phyloP scores from a whole-genome alignment of 192 early-diverging fungal genomes.

The Podila verticillata region DNA sequence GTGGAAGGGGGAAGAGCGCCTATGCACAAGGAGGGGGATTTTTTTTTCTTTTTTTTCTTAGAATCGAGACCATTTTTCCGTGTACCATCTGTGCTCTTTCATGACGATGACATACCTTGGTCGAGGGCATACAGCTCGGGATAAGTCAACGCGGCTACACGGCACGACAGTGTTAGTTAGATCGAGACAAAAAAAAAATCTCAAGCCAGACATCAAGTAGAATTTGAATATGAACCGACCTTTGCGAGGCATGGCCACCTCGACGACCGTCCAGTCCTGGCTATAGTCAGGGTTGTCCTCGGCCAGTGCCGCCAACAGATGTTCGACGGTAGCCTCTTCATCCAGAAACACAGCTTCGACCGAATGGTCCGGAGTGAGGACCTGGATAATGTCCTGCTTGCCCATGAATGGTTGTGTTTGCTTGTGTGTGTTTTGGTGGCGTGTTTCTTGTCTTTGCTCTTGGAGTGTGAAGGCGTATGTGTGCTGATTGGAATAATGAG shows the following conservation, averaged over 20 bases:
- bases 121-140: constrained; percentile 45
- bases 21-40: constrained; percentile 4
- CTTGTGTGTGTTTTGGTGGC: not conserved
- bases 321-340: constrained; percentile 44
- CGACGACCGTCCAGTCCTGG: constrained; percentile 37
- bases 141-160: constrained; percentile 28
- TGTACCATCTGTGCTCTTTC: constrained; percentile 3
- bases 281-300: constrained; percentile 26
- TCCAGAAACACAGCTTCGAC: constrained; percentile 38
- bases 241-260: constrained; percentile 45
- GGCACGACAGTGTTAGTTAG: not conserved
- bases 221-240: constrained; percentile 5
- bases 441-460: too few species aligned
- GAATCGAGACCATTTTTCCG: not conserved
- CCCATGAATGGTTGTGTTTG: constrained; percentile 13
- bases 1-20: constrained; percentile 32
- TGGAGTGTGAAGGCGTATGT: too few species aligned
- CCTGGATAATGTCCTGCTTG: constrained; percentile 48
- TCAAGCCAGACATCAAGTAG: not conserved
- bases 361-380: constrained; percentile 47
- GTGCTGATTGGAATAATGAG: too few species aligned
- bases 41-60: not conserved
- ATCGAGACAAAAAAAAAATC: not conserved
- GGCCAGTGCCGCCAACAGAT: constrained; percentile 21
- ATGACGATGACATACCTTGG: constrained; percentile 18